Conservation (phyloP, 495 filamentous ascomycete genomes). For the Penicillium herquei region DNA sequence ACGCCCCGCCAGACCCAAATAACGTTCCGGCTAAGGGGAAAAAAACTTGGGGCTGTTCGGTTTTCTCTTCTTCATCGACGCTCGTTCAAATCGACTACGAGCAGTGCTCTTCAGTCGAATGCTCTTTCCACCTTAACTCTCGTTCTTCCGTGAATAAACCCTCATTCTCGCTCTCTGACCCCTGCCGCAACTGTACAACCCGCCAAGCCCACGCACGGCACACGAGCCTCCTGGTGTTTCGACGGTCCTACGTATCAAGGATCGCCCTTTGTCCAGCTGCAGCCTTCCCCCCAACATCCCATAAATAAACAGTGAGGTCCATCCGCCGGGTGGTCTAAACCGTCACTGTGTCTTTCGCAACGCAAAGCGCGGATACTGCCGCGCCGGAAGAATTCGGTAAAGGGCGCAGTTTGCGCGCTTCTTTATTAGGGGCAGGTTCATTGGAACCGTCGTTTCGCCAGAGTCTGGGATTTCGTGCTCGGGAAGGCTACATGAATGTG, state of each 20-base stretch:
- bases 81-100: not conserved
- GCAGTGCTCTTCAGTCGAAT: not conserved
- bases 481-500: conserved; percentile 52
- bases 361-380: conserved; percentile 37
- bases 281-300: not conserved
- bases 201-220: conserved; percentile 21
- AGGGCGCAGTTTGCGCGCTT: conserved; percentile 59
- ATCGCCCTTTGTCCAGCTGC: conserved; percentile 15
- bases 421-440: conserved; percentile 63
- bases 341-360: conserved; percentile 39
- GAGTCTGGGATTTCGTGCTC: conserved; percentile 49
- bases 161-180: not conserved
- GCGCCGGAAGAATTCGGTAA: conserved; percentile 51
- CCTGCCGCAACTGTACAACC: conserved; percentile 2
- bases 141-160: not conserved
- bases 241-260: conserved; percentile 18
- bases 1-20: conserved; percentile 5
- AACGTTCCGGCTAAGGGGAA: not conserved
- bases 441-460: conserved; percentile 52
- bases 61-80: not conserved
- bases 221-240: conserved; percentile 20
- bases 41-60: not conserved
- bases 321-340: conserved; percentile 35
- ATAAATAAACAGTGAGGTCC: not conserved
- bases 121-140: not conserved